These are phyloP conservation scores for Leccinum truebloodii DNA, from an alignment of 768 basidiomycete species.

Conservation along the genomic window DNA sequence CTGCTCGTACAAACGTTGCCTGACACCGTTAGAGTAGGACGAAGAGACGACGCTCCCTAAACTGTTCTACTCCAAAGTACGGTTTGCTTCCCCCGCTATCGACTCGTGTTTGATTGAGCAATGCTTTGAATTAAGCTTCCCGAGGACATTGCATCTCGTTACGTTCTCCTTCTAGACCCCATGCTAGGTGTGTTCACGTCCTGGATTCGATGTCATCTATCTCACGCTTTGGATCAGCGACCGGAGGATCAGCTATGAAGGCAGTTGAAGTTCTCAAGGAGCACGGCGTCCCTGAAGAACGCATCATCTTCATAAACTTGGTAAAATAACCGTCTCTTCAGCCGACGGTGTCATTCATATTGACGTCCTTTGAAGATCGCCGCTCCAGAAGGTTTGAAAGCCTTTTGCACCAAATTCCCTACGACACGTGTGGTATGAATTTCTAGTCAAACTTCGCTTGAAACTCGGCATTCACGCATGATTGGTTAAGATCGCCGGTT, in stretches of 20 bases:
- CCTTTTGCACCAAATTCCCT: conserved; percentile 77
- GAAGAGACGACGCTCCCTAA: conserved; percentile 94
- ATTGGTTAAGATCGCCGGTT: conserved; percentile 75
- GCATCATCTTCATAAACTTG: conserved; percentile 93
- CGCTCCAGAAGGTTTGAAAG: conserved; percentile 84
- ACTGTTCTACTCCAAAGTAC: conserved; percentile 86
- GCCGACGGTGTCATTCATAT: neutral
- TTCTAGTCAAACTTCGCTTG: neutral
- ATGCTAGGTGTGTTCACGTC: conserved; percentile 76
- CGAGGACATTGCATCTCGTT: conserved; percentile 80
- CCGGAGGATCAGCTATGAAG: conserved; percentile 97
- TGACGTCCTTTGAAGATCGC: conserved; percentile 58
- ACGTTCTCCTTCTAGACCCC: conserved; percentile 93
- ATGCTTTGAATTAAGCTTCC: neutral
- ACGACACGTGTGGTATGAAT: conserved; percentile 70
- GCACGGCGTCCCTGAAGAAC: conserved; percentile 90
- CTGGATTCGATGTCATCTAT: neutral
- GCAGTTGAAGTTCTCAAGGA: conserved; percentile 93
- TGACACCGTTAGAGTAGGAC: conserved; percentile 52
- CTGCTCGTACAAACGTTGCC: neutral
- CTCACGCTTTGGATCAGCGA: conserved; percentile 49
- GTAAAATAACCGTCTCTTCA: conserved; percentile 39
- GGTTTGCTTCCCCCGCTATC: neutral
- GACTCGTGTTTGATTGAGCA: neutral
- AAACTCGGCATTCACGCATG: conserved; percentile 1